phyloP scores from a whole-genome alignment of 306 rosid genomes.

The Acacia acuminata region DNA sequence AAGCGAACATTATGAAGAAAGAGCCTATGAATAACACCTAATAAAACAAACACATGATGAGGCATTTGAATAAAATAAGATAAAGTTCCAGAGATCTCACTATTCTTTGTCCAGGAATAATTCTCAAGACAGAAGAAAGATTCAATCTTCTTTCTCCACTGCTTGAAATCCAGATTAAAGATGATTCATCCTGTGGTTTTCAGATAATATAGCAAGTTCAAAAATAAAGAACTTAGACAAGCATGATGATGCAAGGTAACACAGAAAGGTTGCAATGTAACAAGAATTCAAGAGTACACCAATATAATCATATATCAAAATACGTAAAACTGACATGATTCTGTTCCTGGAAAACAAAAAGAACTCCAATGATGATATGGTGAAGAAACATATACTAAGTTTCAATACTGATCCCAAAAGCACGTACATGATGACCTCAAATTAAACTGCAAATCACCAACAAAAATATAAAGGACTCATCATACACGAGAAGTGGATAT shows the following conservation, averaged over 20 bases:
- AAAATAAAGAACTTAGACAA: slow-evolving; percentile 22
- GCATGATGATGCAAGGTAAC: not conserved
- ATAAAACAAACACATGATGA: slow-evolving; percentile 17
- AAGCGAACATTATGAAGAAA: not conserved
- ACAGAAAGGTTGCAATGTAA: not conserved
- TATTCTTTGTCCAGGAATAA: slow-evolving; percentile 97
- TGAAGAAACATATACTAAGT: not conserved
- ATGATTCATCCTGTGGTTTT: slow-evolving; percentile 72
- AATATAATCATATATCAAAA: slow-evolving; percentile 6
- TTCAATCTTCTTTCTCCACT: slow-evolving; percentile 78
- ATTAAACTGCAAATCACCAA: slow-evolving; percentile 5
- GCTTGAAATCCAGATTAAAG: slow-evolving; percentile 90
- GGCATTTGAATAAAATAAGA: slow-evolving; percentile 22
- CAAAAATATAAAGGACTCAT: not conserved
- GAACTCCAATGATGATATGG: not conserved
- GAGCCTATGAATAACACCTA: slow-evolving; percentile 3
- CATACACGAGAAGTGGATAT: not conserved
- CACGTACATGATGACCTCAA: not conserved
- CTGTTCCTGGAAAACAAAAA: not conserved
- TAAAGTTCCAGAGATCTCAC: slow-evolving; percentile 57
- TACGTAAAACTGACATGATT: not conserved
- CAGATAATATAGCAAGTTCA: slow-evolving; percentile 27
- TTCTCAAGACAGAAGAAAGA: slow-evolving; percentile 83
- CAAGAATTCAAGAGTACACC: not conserved
- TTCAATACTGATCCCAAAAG: not conserved